phyloP scores from a whole-genome alignment of 176 grass and related monocot species.

The Oryza glaberrima region DNA sequence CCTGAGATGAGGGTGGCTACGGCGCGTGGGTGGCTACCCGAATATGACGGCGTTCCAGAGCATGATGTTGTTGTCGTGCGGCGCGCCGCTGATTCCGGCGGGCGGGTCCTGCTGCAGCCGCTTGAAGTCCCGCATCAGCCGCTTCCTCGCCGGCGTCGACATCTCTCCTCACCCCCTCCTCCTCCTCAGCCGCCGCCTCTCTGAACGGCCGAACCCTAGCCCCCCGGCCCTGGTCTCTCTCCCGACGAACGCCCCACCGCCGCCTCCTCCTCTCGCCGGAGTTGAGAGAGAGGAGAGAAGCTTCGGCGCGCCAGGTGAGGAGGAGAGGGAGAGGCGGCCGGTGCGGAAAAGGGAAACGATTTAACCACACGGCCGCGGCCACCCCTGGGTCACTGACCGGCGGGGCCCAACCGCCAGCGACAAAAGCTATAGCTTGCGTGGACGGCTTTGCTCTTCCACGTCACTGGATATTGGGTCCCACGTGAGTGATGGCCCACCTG shows the following conservation, averaged over 20 bases:
- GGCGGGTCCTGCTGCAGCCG: slow-evolving; percentile 92
- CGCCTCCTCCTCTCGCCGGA: slow-evolving; percentile 5
- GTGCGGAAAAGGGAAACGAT: slow-evolving; percentile 20
- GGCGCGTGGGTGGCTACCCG: slow-evolving; percentile 35
- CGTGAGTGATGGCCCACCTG: rapidly evolving
- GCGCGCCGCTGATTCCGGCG: slow-evolving; percentile 90
- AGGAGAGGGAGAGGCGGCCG: not conserved
- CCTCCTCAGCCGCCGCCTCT: not conserved
- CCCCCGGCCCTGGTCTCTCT: slow-evolving; percentile 23
- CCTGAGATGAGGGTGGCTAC: not conserved
- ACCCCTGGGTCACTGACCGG: not conserved
- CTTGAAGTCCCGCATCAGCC: slow-evolving; percentile 96
- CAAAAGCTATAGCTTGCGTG: not conserved
- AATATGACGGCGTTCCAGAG: slow-evolving; percentile 97
- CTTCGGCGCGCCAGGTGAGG: slow-evolving; percentile 27
- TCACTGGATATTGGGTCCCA: not conserved
- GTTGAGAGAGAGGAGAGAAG: slow-evolving; percentile 17
- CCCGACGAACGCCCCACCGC: not conserved
- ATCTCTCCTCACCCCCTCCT: slow-evolving; percentile 22
- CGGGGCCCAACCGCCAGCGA: not conserved
- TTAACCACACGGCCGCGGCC: not conserved
- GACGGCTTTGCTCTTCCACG: not conserved
- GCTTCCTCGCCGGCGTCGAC: slow-evolving; percentile 97
- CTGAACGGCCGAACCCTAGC: not conserved
- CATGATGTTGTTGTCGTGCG: slow-evolving; percentile 96